phyloP scores from a whole-genome alignment of 192 early-diverging fungal genomes.

The Coemansia sp. region DNA sequence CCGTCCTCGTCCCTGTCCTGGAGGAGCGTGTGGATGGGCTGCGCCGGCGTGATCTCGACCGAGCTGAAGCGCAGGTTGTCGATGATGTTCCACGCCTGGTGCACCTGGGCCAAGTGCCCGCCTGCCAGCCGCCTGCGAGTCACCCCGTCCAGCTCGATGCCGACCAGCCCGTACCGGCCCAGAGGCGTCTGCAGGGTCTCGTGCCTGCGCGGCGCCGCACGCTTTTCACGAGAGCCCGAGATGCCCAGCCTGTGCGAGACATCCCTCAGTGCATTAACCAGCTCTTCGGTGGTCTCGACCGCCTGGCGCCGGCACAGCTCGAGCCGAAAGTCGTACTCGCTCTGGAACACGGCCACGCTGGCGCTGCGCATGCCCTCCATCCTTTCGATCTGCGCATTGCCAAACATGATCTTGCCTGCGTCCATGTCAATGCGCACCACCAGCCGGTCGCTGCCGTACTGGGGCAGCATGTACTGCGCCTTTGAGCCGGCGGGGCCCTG shows the following conservation, averaged over 20 bases:
- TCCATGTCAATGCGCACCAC: conserved; percentile 11
- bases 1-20: no score
- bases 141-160: conserved; percentile 18
- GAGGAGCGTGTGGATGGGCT: neutral
- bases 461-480: conserved; percentile 8
- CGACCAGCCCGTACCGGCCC: conserved; percentile 11
- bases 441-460: conserved; percentile 4
- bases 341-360: conserved; percentile 23
- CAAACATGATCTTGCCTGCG: conserved; percentile 4
- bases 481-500: neutral
- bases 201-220: conserved; percentile 11
- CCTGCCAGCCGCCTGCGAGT: neutral
- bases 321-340: conserved; percentile 25
- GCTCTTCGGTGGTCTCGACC: conserved; percentile 1
- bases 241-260: conserved; percentile 6
- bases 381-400: conserved; percentile 1
- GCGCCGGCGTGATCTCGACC: conserved; percentile 19
- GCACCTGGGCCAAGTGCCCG: conserved; percentile 7
- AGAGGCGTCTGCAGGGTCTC: conserved; percentile 2
- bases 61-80: conserved; percentile 27
- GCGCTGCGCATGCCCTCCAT: neutral
- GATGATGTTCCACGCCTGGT: conserved; percentile 32
- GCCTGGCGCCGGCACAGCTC: neutral
- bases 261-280: neutral
- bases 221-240: neutral